phyloP scores from a whole-genome alignment of 495 filamentous ascomycete genomes.

The Oleoguttula mirabilis region DNA sequence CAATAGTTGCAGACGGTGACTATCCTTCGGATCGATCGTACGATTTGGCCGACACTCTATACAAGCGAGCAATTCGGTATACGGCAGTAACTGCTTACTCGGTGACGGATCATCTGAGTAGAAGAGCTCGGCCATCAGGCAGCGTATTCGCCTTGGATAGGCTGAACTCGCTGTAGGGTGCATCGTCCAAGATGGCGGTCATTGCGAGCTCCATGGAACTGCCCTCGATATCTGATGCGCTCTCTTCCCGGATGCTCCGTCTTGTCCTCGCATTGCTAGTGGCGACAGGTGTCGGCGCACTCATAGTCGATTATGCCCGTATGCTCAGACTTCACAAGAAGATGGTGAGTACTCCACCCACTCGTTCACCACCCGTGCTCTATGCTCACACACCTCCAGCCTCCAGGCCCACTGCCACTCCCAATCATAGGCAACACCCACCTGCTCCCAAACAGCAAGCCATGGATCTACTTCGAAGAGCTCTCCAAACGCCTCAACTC shows the following conservation, averaged over 20 bases:
- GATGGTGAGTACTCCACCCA: constrained; percentile 22
- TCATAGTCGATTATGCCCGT: constrained; percentile 37
- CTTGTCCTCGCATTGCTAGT: background rate
- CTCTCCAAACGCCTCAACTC: constrained; percentile 42
- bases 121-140: too few relatives aligned
- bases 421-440: constrained; percentile 44
- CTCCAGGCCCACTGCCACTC: constrained; percentile 42
- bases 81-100: too few relatives aligned
- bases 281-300: background rate
- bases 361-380: background rate
- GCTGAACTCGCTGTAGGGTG: too few relatives aligned
- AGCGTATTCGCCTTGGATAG: too few relatives aligned
- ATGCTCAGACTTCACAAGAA: constrained; percentile 39
- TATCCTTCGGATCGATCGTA: too few relatives aligned
- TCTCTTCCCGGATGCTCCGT: background rate
- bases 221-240: constrained; percentile 1
- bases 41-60: too few relatives aligned
- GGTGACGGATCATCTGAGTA: too few relatives aligned
- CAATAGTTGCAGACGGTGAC: too few relatives aligned
- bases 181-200: too few relatives aligned
- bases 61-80: too few relatives aligned
- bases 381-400: constrained; percentile 26
- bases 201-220: constrained; percentile 5
- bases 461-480: constrained; percentile 53
- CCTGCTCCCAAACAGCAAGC: constrained; percentile 46